phyloP scores from a whole-genome alignment of 768 basidiomycete genomes.

The Guyanaporus albipodus region DNA sequence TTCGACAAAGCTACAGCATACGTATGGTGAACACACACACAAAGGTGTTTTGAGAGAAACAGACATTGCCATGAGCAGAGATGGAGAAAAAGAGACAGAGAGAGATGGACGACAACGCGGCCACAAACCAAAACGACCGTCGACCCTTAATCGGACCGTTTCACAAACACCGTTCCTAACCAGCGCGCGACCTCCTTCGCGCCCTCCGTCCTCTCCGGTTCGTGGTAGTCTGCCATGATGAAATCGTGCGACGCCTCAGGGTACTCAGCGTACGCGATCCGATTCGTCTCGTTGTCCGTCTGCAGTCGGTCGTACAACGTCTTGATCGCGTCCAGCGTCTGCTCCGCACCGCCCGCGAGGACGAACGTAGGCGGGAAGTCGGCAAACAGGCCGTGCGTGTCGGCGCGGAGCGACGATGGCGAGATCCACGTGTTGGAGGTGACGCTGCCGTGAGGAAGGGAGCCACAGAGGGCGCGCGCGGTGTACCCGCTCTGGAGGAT shows the following conservation, averaged over 20 bases:
- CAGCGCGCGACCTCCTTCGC: constrained; percentile 11
- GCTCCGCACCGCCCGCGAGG: constrained; percentile 27
- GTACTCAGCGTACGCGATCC: constrained; percentile 19
- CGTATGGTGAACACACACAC: too few relatives aligned
- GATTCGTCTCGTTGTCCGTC: constrained; percentile 20
- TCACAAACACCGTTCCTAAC: background rate
- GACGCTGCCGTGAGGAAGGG: constrained; percentile 3
- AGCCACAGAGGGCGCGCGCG: constrained; percentile 8
- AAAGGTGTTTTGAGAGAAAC: too few relatives aligned
- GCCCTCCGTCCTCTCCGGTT: constrained; percentile 30
- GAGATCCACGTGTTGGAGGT: constrained; percentile 9
- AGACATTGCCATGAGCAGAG: too few relatives aligned
- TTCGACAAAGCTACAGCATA: too few relatives aligned
- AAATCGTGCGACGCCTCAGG: constrained; percentile 19
- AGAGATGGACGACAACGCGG: too few relatives aligned
- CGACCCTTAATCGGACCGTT: too few relatives aligned
- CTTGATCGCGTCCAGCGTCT: constrained; percentile 25
- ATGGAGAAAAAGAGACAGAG: too few relatives aligned
- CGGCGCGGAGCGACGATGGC: constrained; percentile 7
- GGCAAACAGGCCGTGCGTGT: constrained; percentile 14
- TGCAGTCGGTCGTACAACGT: constrained; percentile 23
- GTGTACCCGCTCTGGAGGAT: constrained; percentile 1
- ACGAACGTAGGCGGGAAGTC: constrained; percentile 29
- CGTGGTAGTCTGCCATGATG: constrained; percentile 13
- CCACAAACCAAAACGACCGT: too few relatives aligned